Evolutionary conservation across 2,329 filamentous ascomycete genomes (phyloP), one percentile per base, ranked within the genome.

Genomic region (Podosphaera aphanis): DNA sequence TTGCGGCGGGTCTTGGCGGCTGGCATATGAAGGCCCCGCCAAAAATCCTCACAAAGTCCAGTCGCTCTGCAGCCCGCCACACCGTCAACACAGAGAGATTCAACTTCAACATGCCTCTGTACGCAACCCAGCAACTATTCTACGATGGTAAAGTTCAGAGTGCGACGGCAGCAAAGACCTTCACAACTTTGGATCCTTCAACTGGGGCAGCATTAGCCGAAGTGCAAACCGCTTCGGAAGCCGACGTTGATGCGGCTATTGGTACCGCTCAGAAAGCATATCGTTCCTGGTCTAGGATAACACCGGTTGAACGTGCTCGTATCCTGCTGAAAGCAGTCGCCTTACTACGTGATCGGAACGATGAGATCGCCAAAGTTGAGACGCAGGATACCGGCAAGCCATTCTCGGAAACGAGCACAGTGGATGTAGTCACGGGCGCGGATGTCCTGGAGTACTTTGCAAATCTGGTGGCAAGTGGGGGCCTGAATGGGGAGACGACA

Each of bases 381-480:
- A 92, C 83, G 1, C 68, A 79, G 56, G 84, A 93, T 61, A 92
- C 84, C 0, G 84, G 85, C 58, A 92, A 92, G 61, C 74, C 84
- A 6, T 88, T 72, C 62, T 79, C 79, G 2, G 84, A 93, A 63
- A 93, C 85, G 2, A 82, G 78, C 45, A 76, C 78, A 0, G 83
- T 93, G 23, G 85, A 93, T 58, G 69, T 93, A 19, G 71, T 78
- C 37, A 90, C 83, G 0, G 83, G 84, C 42, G 81, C 80, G 20
- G 84, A 92, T 60, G 82, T 86, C 25, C 69, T 92, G 49, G 83
- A 90, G 60, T 92, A 85, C 65, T 92, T 82, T 61, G 83, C 83
- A 48, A 81, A 83, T 56, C 66, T 85, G 46, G 73, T 88, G 39
- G 82, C 77, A 20, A 74, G 77, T 37, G 82, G 82, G 46, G 79